Conservation (phyloP, 164 flowering plant genomes). For the Piper betle region DNA sequence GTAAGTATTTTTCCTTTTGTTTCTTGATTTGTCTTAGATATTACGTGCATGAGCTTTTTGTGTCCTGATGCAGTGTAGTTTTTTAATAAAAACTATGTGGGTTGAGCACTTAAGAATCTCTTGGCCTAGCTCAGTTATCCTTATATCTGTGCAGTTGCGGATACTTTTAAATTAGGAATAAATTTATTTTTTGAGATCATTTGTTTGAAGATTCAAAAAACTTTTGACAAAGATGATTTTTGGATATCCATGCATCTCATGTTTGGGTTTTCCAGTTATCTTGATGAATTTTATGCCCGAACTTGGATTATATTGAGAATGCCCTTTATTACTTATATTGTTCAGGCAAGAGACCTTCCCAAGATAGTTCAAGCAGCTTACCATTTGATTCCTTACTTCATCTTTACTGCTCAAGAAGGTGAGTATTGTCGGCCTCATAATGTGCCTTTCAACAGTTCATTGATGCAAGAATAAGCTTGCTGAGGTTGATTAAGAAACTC, state of each 20-base stretch:
- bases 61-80: too few relatives aligned
- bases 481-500: conserved; percentile 14
- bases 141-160: not conserved
- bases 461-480: not conserved
- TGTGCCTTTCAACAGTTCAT: not conserved
- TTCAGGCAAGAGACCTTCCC: conserved; percentile 93
- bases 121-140: not conserved
- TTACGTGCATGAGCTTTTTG: too few relatives aligned
- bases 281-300: not conserved
- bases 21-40: not conserved
- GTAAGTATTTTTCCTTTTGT: conserved; percentile 29
- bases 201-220: too few relatives aligned
- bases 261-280: not conserved
- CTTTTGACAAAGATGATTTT: not conserved
- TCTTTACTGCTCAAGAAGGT: conserved; percentile 82
- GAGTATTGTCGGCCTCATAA: conserved; percentile 5
- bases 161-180: not conserved
- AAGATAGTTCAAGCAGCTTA: conserved; percentile 69
- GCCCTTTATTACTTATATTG: not conserved
- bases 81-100: too few relatives aligned
- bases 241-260: too few relatives aligned
- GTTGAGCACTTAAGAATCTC: too few relatives aligned
- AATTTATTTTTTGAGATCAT: not conserved
- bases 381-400: conserved; percentile 78
- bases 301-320: not conserved